A percentile compares a stretch with the other conserved stretches of the same genome.
These are phyloP conservation scores for Rhypophila decipiens DNA, from an alignment of 495 filamentous ascomycete genomes.

Conservation along the genomic window DNA sequence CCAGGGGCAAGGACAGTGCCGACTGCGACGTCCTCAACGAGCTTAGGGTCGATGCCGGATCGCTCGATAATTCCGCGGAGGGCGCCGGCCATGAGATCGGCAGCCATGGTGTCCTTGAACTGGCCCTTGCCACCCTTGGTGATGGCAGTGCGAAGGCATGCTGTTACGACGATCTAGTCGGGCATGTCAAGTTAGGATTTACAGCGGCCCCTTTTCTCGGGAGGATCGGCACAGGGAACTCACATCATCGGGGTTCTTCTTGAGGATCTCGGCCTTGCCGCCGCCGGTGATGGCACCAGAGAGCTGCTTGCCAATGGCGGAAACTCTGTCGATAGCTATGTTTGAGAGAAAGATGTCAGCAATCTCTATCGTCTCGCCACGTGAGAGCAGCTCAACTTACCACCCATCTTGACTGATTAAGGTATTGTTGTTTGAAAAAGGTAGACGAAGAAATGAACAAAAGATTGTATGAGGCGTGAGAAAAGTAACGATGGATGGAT, in stretches of 20 bases:
- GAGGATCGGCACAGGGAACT: too few relatives aligned
- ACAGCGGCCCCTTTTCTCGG: too few relatives aligned
- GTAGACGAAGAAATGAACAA: too few relatives aligned
- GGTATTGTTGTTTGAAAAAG: neutral
- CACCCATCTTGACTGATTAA: slow-evolving; percentile 26
- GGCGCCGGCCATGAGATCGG: slow-evolving; percentile 80
- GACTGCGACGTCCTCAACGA: slow-evolving; percentile 89
- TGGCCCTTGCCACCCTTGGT: slow-evolving; percentile 88
- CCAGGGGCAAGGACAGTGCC: slow-evolving; percentile 88
- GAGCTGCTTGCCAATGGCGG: slow-evolving; percentile 42
- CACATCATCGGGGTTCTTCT: slow-evolving; percentile 48
- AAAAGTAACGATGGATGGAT: too few relatives aligned
- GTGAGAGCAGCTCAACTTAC: slow-evolving; percentile 9
- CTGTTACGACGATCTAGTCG: slow-evolving; percentile 76
- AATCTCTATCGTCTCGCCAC: neutral
- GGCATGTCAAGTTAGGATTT: slow-evolving; percentile 2
- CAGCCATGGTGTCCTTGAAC: slow-evolving; percentile 88
- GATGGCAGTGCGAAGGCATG: slow-evolving; percentile 83
- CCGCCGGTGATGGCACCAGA: slow-evolving; percentile 26
- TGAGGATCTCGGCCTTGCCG: slow-evolving; percentile 39
- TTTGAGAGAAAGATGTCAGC: slow-evolving; percentile 4
- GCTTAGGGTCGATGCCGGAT: slow-evolving; percentile 73
- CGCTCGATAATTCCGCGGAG: slow-evolving; percentile 75
- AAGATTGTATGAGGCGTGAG: too few relatives aligned
- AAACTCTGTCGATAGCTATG: slow-evolving; percentile 39